These are phyloP conservation scores for Lachnellula subtilissima DNA, from an alignment of 2,329 filamentous ascomycete species.

Conservation along the genomic window DNA sequence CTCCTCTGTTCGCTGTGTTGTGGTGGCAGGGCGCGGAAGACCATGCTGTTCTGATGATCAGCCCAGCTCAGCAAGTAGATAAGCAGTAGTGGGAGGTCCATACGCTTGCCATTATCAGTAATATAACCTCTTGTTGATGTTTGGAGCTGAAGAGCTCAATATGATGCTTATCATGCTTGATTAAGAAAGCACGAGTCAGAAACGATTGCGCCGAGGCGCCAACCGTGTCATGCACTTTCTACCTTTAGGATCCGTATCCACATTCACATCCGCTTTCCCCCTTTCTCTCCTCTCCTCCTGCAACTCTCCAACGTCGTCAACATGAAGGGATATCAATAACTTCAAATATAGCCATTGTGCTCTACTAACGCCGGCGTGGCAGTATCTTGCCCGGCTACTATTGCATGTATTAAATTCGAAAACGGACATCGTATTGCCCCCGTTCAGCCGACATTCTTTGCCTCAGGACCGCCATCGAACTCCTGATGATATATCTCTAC, in stretches of 20 bases:
- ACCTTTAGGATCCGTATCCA: not conserved
- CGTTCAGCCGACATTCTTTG: not conserved
- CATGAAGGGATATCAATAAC: slow-evolving; percentile 14
- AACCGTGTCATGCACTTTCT: slow-evolving; percentile 10
- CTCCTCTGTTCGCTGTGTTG: slow-evolving; percentile 59
- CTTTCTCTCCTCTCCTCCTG: slow-evolving; percentile 4
- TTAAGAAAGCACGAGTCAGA: slow-evolving; percentile 21
- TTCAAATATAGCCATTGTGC: slow-evolving; percentile 19
- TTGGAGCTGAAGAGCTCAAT: slow-evolving; percentile 3
- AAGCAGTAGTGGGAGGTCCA: slow-evolving; percentile 12
- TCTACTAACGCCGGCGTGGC: slow-evolving; percentile 1
- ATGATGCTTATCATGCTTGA: not conserved
- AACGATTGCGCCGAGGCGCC: slow-evolving; percentile 8
- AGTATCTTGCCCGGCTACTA: not conserved
- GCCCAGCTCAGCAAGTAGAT: slow-evolving; percentile 18
- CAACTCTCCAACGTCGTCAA: slow-evolving; percentile 3
- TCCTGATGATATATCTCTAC: not conserved
- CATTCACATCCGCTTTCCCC: not conserved
- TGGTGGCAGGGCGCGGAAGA: slow-evolving; percentile 63
- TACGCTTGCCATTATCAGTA: slow-evolving; percentile 35
- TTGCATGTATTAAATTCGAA: not conserved
- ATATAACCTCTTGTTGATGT: not conserved
- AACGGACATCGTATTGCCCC: not conserved
- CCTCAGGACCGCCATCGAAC: not conserved
- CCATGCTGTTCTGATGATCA: slow-evolving; percentile 62